Conservation (phyloP, 257 asterid genomes). For the Perilla frutescens region DNA sequence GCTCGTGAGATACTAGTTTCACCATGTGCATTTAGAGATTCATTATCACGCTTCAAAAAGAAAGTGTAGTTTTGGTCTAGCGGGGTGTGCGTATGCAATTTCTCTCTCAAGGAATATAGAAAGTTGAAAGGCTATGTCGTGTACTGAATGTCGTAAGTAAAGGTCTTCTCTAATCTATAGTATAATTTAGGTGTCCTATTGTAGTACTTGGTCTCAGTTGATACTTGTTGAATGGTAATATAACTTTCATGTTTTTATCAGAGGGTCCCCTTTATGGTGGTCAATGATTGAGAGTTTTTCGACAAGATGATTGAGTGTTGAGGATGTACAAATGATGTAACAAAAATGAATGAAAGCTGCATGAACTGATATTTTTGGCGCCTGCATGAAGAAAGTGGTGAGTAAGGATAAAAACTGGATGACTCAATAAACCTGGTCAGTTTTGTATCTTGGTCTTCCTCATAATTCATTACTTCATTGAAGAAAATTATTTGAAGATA, state of each 20-base stretch:
- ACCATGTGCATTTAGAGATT: neutral
- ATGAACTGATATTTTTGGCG: neutral
- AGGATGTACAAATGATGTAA: slow-evolving; percentile 23
- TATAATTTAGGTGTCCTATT: neutral
- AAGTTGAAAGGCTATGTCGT: too few relatives aligned
- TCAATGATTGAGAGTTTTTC: slow-evolving; percentile 45
- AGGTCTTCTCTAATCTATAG: too few relatives aligned
- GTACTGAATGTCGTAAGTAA: too few relatives aligned
- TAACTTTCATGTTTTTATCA: slow-evolving; percentile 30
- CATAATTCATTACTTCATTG: slow-evolving; percentile 4
- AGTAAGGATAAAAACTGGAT: neutral
- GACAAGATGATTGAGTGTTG: slow-evolving; percentile 18
- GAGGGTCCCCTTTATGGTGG: slow-evolving; percentile 51
- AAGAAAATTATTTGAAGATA: slow-evolving; percentile 13
- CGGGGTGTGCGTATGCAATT: too few relatives aligned
- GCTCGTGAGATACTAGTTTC: slow-evolving; percentile 65
- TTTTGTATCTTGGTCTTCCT: neutral
- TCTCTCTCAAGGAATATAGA: too few relatives aligned
- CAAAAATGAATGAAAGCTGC: neutral
- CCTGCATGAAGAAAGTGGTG: neutral
- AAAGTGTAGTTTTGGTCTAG: too few relatives aligned
- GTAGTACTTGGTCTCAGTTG: neutral
- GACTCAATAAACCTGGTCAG: neutral
- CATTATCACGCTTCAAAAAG: neutral
- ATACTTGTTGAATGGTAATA: neutral